Evolutionary conservation across 352 stramenopile genomes (phyloP).

Genomic region (Blastocystis sp.): DNA sequence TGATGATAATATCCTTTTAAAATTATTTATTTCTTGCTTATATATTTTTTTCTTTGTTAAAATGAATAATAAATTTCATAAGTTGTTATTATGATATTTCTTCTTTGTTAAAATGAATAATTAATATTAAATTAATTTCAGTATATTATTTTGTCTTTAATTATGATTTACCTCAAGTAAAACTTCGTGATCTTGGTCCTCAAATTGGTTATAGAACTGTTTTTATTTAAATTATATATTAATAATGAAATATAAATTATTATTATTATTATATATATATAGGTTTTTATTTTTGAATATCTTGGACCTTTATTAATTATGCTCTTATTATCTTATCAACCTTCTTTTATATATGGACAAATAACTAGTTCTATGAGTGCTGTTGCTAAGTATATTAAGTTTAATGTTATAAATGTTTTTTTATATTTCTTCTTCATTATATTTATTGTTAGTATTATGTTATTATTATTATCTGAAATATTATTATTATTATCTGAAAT

Average conservation of each 20-base stretch:
- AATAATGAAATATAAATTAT: too few species aligned
- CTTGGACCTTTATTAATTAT: slow-evolving; percentile 60
- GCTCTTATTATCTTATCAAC: slow-evolving; percentile 53
- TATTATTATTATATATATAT: slow-evolving; percentile 40
- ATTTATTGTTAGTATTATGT: not conserved
- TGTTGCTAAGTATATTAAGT: not conserved
- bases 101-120: too few species aligned
- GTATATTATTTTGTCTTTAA: too few species aligned
- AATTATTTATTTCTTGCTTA: too few species aligned
- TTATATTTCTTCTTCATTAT: not conserved
- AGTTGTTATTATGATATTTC: too few species aligned
- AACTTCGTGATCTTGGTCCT: slow-evolving; percentile 51
- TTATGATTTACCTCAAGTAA: too few species aligned
- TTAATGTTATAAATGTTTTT: not conserved
- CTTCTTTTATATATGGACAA: slow-evolving; percentile 54
- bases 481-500: not conserved
- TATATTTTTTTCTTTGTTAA: too few species aligned
- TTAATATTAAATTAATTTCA: too few species aligned
- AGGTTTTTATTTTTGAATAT: slow-evolving; percentile 63
- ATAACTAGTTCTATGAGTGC: slow-evolving; percentile 43
- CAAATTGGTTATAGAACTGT: slow-evolving; percentile 59
- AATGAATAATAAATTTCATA: too few species aligned
- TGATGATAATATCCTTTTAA: too few species aligned
- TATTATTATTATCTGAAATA: not conserved
- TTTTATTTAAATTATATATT: not conserved